Evolutionary conservation across 768 basidiomycete genomes (phyloP).

Genomic region (Termitomyces sp.): DNA sequence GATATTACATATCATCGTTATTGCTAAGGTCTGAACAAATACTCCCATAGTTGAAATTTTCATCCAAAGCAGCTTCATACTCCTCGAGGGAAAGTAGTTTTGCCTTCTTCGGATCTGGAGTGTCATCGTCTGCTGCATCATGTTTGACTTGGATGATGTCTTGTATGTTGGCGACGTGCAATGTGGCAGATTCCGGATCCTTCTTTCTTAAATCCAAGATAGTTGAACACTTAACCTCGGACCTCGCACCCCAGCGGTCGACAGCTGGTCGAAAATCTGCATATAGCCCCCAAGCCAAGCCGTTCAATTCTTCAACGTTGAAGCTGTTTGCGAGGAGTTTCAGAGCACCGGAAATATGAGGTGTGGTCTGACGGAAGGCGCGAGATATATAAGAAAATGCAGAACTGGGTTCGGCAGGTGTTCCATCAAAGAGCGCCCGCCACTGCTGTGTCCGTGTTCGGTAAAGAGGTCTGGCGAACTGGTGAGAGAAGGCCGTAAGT

Average conservation of each 20-base stretch:
- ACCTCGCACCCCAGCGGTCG: constrained; percentile 81
- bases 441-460: constrained; percentile 65
- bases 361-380: constrained; percentile 74
- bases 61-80: constrained; percentile 46
- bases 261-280: constrained; percentile 81
- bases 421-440: constrained; percentile 74
- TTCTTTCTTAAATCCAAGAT: constrained; percentile 58
- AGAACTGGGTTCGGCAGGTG: constrained; percentile 62
- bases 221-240: constrained; percentile 61
- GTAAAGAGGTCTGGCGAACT: constrained; percentile 62
- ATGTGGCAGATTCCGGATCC: constrained; percentile 7
- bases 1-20: constrained; percentile 6
- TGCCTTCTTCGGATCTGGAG: constrained; percentile 34
- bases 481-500: background rate
- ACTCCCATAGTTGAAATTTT: constrained; percentile 40
- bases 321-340: constrained; percentile 63
- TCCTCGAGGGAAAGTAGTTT: constrained; percentile 40
- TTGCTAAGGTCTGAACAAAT: constrained; percentile 22
- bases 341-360: constrained; percentile 73
- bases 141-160: constrained; percentile 14
- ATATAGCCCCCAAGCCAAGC: constrained; percentile 73
- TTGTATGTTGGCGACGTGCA: constrained; percentile 8
- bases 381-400: constrained; percentile 83
- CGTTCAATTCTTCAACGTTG: constrained; percentile 51
- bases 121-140: background rate